Evolutionary conservation across 1,139 yeast genomes (phyloP).

Genomic region (Hansenula anomala): DNA sequence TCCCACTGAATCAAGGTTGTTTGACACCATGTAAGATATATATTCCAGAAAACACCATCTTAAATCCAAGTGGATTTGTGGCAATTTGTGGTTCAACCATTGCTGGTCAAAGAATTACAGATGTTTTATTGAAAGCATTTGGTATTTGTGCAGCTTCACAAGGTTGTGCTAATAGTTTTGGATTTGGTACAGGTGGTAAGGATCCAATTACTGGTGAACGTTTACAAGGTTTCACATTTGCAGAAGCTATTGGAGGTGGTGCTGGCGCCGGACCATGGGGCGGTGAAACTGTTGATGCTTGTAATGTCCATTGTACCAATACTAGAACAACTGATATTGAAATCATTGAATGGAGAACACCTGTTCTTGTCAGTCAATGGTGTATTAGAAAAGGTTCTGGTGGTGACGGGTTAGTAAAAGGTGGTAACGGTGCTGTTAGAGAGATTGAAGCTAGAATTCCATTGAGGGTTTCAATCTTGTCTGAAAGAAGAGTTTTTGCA

Average conservation of each 20-base stretch:
- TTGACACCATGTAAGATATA: slow-evolving; percentile 60
- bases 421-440: slow-evolving; percentile 62
- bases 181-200: slow-evolving; percentile 53
- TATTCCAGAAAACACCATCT: slow-evolving; percentile 65
- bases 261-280: slow-evolving; percentile 66
- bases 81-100: slow-evolving; percentile 90
- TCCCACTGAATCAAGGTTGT: slow-evolving; percentile 85
- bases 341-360: slow-evolving; percentile 61
- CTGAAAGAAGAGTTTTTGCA: slow-evolving; percentile 54
- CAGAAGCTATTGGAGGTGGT: slow-evolving; percentile 72
- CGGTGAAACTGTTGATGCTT: slow-evolving; percentile 56
- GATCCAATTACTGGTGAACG: slow-evolving; percentile 31
- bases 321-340: slow-evolving; percentile 70
- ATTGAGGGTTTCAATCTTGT: slow-evolving; percentile 52
- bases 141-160: slow-evolving; percentile 76
- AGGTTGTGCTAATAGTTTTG: slow-evolving; percentile 69
- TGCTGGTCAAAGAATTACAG: slow-evolving; percentile 80
- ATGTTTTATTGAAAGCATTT: slow-evolving; percentile 71
- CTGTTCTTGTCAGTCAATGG: slow-evolving; percentile 54
- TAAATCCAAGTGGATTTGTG: slow-evolving; percentile 68
- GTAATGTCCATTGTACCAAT: slow-evolving; percentile 60
- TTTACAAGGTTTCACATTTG: slow-evolving; percentile 58
- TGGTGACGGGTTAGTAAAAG: slow-evolving; percentile 47
- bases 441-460: slow-evolving; percentile 55
- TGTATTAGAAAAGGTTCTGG: slow-evolving; percentile 52